Conservation (phyloP, 2,329 filamentous ascomycete species). For the Fusarium secorum region DNA sequence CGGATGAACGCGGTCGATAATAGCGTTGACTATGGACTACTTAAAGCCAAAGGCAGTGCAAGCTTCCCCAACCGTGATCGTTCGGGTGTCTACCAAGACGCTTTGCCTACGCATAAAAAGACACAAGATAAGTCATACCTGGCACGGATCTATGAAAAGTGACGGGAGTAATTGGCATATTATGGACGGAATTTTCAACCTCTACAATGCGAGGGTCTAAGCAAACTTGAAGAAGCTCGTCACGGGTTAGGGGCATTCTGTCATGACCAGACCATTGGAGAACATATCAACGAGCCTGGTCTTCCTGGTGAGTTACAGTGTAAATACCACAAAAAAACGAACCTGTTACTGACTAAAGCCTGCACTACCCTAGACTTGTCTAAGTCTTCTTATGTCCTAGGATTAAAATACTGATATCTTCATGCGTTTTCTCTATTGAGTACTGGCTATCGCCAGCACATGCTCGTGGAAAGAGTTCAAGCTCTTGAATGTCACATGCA, state of each 20-base stretch:
- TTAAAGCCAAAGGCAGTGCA: too few species aligned
- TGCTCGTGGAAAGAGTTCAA: constrained; percentile 65
- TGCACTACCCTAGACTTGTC: neutral
- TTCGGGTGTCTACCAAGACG: neutral
- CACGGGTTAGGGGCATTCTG: accelerated
- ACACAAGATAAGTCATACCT: accelerated
- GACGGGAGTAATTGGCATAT: accelerated
- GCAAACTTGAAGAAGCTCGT: neutral
- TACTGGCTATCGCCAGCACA: constrained; percentile 57
- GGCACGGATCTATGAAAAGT: accelerated
- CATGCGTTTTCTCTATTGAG: constrained; percentile 42
- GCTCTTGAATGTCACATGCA: neutral
- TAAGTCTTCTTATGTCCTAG: accelerated
- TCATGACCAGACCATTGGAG: neutral
- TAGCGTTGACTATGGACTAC: too few species aligned
- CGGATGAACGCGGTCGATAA: neutral
- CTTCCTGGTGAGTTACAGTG: neutral
- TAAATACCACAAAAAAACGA: neutral
- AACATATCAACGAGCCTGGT: neutral
- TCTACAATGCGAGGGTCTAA: accelerated
- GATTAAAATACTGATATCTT: neutral
- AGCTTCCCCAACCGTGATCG: accelerated
- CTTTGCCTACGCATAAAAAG: accelerated
- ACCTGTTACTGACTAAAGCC: neutral
- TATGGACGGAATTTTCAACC: accelerated